Evolutionary conservation across 257 asterid species (phyloP), one percentile per base, ranked within the genome.

Genomic region (Dorcoceras hygrometricum): DNA sequence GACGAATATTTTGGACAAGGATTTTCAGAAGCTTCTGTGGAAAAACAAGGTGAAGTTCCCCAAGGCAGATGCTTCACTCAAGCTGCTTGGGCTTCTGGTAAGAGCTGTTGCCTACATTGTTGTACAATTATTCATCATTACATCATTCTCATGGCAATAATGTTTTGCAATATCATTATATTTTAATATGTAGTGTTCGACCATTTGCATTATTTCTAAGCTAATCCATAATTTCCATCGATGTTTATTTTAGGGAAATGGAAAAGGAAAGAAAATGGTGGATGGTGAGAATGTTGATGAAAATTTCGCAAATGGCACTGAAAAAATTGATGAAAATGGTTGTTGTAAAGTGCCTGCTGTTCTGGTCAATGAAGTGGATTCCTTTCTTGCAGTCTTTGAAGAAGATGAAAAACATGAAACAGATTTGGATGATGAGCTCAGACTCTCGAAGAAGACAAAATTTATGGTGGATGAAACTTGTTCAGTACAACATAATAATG

Each of bases 21-120:
- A 88, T 65, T 86, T 91, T 62, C 99, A 94, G 86, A 90, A 78
- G 89, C 91, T 94, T 68, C 79, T 94, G 59, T 90, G 99, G 99
- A 94, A 94, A 78, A 90, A 90, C 74, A 88, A 85, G 74, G 82
- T 94, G 89, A 84, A 80, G 78, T 90, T 88, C 60, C 84, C 89
- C 8, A 88, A 90, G 76, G 86, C 99, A 2, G 91, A 90, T 71
- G 87, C 91, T 43, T 71, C 77, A 5, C 89, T 94, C 60, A 88
- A 85, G 77, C 80, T 67, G 79, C 97, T 90, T 61, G 96, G 97
- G 68, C 87, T 88, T 77, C 48, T 58, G 82, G 97, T 78, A 76
- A 76, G 84, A 70, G 76, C 57, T 10, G 22, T 26, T 43, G 20
- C 3, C 0, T 20, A 5, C 32, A 10, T 43, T 10, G 5, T 20